A percentile compares a stretch with the other conserved stretches of the same genome.
These are phyloP conservation scores for Colletotrichum sp. DNA, from an alignment of 2,329 filamentous ascomycete species.

Conservation along the genomic window DNA sequence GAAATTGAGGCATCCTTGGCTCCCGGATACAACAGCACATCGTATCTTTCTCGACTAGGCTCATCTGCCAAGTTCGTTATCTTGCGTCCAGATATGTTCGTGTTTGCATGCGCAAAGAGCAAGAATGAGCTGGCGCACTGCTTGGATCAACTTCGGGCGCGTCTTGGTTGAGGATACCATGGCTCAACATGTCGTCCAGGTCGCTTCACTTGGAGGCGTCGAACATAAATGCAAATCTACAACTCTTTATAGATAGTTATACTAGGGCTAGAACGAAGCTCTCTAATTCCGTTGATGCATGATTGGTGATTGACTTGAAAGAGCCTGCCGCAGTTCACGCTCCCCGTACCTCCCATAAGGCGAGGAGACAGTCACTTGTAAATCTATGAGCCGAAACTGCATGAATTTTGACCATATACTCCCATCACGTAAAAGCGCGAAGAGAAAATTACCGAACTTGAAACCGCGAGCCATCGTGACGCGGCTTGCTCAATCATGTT, in stretches of 20 bases:
- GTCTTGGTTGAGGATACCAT: neutral
- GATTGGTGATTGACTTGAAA: too few relatives aligned
- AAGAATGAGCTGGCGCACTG: neutral
- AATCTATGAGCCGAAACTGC: too few relatives aligned
- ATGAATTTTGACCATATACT: too few relatives aligned
- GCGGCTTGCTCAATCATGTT: too few relatives aligned
- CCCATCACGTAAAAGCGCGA: too few relatives aligned
- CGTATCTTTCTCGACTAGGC: neutral
- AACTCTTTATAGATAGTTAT: rapidly evolving
- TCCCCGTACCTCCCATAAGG: too few relatives aligned
- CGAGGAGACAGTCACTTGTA: too few relatives aligned
- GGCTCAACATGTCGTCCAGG: rapidly evolving
- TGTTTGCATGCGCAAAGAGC: neutral
- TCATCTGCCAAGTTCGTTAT: neutral
- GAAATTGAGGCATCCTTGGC: neutral
- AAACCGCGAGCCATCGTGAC: too few relatives aligned
- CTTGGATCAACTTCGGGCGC: neutral
- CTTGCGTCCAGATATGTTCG: neutral
- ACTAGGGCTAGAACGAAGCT: neutral
- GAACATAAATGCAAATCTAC: neutral
- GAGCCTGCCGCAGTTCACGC: too few relatives aligned
- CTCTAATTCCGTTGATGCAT: too few relatives aligned
- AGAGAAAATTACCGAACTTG: too few relatives aligned
- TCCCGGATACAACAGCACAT: neutral
- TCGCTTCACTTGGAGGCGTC: neutral